Percentiles rank a stretch among this genome's conserved stretches.
Conservation (phyloP, 345 rosid genomes). For the Dipteronia sinensis region DNA sequence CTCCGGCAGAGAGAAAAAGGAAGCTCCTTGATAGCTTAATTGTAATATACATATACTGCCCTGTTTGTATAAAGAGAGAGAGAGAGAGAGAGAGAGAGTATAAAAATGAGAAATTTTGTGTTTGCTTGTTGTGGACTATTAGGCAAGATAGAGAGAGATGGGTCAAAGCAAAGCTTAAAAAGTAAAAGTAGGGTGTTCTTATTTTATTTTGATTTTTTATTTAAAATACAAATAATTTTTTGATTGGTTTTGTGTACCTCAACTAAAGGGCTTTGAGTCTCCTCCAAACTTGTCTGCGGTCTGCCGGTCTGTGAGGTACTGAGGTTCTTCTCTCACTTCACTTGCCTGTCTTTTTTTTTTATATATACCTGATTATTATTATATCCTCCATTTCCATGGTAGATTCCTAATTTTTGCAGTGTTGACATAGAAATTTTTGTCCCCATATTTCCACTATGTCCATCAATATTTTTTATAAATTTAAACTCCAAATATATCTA, state of each 20-base stretch:
- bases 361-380: neutral
- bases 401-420: too few relatives aligned
- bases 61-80: constrained; percentile 14
- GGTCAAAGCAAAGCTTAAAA: constrained; percentile 39
- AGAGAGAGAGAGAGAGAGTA: constrained; percentile 16
- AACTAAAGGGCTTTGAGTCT: neutral
- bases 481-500: too few relatives aligned
- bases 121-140: constrained; percentile 25
- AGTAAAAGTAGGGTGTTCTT: constrained; percentile 22
- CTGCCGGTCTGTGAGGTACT: neutral
- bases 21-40: constrained; percentile 15
- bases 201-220: neutral
- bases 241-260: constrained; percentile 20
- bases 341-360: neutral
- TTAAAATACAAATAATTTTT: neutral
- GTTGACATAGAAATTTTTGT: too few relatives aligned
- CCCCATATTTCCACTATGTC: too few relatives aligned
- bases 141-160: constrained; percentile 26
- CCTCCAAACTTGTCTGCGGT: neutral
- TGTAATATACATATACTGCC: neutral
- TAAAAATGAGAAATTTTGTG: constrained; percentile 26
- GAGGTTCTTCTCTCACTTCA: neutral
- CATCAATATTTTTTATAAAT: too few relatives aligned
- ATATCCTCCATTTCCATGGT: neutral
- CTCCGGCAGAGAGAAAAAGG: constrained; percentile 22